Base-by-base conservation (phyloP, 1,284 basidiomycete genomes). In the Porogramme epimiltina region DNA sequence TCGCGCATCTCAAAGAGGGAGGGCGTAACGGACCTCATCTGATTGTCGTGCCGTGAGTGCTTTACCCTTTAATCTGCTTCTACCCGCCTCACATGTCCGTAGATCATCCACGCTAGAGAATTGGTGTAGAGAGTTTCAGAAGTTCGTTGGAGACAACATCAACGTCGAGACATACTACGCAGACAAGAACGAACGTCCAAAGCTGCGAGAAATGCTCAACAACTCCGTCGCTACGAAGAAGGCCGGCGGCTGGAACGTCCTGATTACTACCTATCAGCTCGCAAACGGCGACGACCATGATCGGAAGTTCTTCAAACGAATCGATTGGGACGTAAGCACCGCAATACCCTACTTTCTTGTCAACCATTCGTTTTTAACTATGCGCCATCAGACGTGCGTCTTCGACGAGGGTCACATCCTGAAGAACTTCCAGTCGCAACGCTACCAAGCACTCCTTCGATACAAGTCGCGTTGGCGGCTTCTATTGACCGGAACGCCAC, bases 91-190 rank as follows among this genome's bases (percentile, higher is more conserved):
- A 20, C 46, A 47, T 33, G 24, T 36, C 48, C 40, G 40, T 59
- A 93, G 91, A 15, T 95, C 95, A 1, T 99, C 96, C 2, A 98
- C 95, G 0, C 75, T 99, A 20, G 97, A 99, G 71, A 99, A 99
- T 66, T 99, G 97, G 97, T 90, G 91, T 67, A 84, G 97, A 58
- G 97, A 99, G 71, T 98, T 99, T 66, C 82, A 85, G 34, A 85
- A 86, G 40, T 99, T 99, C 64, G 92, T 91, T 1, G 94, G 95
- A 0, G 79, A 78, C 4, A 54, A 31, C 47, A 87, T 99, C 67
- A 77, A 82, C n/a, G 85, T 98, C 11, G 85, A 91, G 66, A 91
- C 92, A 15, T 99, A 99, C 70, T 99, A 98, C 62, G 97, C 93
- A 8, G 82, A 84, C 31, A 96, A 98, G 73, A 85, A 88, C 22